These are phyloP conservation scores for Penicillium malachiteum DNA, from an alignment of 495 filamentous ascomycete species.

Conservation along the genomic window DNA sequence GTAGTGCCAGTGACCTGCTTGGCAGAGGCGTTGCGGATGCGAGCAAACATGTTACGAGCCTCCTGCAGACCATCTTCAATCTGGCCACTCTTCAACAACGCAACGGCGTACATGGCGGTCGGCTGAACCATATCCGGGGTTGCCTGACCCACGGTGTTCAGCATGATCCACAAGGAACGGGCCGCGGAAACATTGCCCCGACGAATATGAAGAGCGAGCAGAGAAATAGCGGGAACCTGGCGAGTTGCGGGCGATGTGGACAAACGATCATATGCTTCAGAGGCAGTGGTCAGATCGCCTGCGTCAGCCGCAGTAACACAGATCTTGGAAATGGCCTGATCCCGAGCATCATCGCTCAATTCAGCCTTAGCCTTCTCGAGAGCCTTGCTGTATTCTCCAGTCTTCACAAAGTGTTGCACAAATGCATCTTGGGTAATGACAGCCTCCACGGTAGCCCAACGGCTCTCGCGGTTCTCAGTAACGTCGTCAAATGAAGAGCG, in stretches of 20 bases:
- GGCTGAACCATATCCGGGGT: constrained; percentile 75
- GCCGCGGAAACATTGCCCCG: constrained; percentile 73
- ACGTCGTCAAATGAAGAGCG: constrained; percentile 57
- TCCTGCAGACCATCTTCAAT: constrained; percentile 72
- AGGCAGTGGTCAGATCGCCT: constrained; percentile 67
- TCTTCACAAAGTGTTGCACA: constrained; percentile 65
- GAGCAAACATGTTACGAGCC: constrained; percentile 77
- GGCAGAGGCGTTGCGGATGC: constrained; percentile 60
- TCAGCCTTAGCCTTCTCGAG: constrained; percentile 59
- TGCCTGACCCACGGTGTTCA: constrained; percentile 59
- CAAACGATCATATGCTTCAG: constrained; percentile 61
- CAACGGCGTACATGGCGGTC: constrained; percentile 80
- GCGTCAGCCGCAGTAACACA: constrained; percentile 75
- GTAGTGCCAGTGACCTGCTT: constrained; percentile 28
- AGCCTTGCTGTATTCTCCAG: constrained; percentile 64
- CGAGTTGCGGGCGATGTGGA: constrained; percentile 48
- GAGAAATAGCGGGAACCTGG: constrained; percentile 69
- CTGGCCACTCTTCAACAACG: constrained; percentile 75
- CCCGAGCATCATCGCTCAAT: constrained; percentile 46
- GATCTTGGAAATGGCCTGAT: constrained; percentile 57
- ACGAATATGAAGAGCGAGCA: constrained; percentile 83
- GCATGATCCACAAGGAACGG: constrained; percentile 69
- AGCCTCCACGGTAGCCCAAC: constrained; percentile 60
- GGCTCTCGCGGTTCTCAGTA: constrained; percentile 51
- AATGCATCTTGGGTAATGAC: constrained; percentile 70